Base-by-base conservation (phyloP, 306 rosid species). In the Trifolium subterraneum region DNA sequence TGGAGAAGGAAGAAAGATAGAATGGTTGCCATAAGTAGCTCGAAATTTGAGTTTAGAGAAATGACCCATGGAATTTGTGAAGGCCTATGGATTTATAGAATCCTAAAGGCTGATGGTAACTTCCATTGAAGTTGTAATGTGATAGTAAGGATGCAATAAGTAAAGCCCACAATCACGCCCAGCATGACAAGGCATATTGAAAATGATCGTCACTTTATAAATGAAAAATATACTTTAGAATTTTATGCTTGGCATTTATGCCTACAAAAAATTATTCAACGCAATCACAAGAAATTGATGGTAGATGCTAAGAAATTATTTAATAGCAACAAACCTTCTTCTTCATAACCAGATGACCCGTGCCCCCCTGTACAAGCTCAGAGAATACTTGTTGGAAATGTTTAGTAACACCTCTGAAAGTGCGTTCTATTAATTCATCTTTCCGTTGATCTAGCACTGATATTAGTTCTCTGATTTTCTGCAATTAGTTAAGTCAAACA, bases 391-490 rank as follows among this genome's bases (percentile, higher is more conserved):
- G 92, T 58, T 89, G 90, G 72, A 94, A 94, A 88, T 94, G 94
- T 89, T 89, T 83, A 44, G 97, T 96, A 79, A 94, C 98, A 74
- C 98, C 98, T 85, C 91, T 94, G 83, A 91, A 94, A 74, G 98
- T 94, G 41, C 97, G 97, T 48, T 94, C 98, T 54, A 91, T 94
- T 27, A 97, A 91, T 81, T 94, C 98, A 54, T 91, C 98, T 79
- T 94, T 94, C 79, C 92, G 88, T 70, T 90, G 96, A 88, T 94
- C 98, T 75, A 94, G 85, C 66, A 86, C 93, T n/a, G 88, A 75
- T 86, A 91, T 94, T 33, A 94, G 89, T 78, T 94, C 97, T 81
- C 73, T 86, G 79, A 94, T 94, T 94, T 94, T 94, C 98, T 94
- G 90, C 79, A 87, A 73, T 68, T 68, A 64, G 23, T 68, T 68